A percentile compares a stretch with the other conserved stretches of the same genome.
Evolutionary conservation across 768 basidiomycete species (phyloP).

Genomic region (Pluteus cervinus): DNA sequence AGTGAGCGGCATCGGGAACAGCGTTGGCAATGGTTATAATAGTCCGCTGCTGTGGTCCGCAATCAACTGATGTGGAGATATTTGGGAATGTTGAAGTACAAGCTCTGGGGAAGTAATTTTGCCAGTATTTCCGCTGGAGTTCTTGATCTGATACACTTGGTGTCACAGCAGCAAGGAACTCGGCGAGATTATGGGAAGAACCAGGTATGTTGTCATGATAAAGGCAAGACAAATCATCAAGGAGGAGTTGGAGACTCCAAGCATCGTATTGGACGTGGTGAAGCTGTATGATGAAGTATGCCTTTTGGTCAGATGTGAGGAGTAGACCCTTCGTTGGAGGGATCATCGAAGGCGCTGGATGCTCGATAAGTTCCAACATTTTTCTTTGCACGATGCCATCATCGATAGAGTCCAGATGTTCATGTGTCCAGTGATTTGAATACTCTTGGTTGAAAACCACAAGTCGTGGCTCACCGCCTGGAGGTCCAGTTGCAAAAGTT

Average conservation of each 20-base stretch:
- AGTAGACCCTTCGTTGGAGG: constrained; percentile 21
- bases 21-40: constrained; percentile 9
- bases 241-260: constrained; percentile 34
- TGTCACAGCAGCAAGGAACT: constrained; percentile 21
- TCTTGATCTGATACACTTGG: constrained; percentile 13
- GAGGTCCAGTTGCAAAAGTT: constrained; percentile 29
- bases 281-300: constrained; percentile 24
- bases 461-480: constrained; percentile 18
- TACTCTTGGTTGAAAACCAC: constrained; percentile 16
- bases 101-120: constrained; percentile 20
- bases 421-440: constrained; percentile 17
- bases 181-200: constrained; percentile 16
- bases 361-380: constrained; percentile 18
- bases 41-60: constrained; percentile 8
- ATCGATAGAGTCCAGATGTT: constrained; percentile 8
- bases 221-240: constrained; percentile 30
- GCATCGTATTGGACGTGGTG: constrained; percentile 50
- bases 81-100: constrained; percentile 19
- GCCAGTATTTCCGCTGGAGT: constrained; percentile 30
- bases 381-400: no score
- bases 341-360: constrained; percentile 14
- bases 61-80: constrained; percentile 3
- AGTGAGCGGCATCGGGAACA: constrained; percentile 11
- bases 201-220: constrained; percentile 21
- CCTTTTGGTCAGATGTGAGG: constrained; percentile 13